A percentile compares a stretch with the other conserved stretches of the same genome.
Evolutionary conservation across 148 eudicot genomes (phyloP).

Genomic region (Rheum nobile): DNA sequence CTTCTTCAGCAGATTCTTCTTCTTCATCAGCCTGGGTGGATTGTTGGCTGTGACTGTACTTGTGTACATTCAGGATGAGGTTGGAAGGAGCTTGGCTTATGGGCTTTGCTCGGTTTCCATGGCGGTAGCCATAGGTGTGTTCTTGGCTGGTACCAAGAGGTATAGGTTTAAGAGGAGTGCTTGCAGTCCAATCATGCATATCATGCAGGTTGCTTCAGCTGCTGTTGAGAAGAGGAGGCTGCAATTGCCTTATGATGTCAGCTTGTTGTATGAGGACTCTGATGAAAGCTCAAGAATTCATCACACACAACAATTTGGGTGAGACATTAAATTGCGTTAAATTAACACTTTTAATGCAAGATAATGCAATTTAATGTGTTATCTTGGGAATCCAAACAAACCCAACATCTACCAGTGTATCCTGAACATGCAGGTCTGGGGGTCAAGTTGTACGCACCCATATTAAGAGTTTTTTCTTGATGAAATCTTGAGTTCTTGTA

Average conservation of each 20-base stretch:
- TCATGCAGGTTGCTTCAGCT: constrained; percentile 56
- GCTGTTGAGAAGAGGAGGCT: constrained; percentile 44
- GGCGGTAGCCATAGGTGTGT: constrained; percentile 42
- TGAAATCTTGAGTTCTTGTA: too few species aligned
- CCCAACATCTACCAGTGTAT: too few species aligned
- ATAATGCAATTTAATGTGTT: too few species aligned
- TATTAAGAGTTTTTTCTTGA: too few species aligned
- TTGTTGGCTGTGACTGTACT: constrained; percentile 73
- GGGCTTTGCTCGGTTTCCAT: constrained; percentile 68
- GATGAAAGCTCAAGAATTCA: constrained; percentile 47
- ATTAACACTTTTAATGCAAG: too few species aligned
- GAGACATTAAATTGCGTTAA: too few species aligned
- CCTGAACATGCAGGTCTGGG: too few species aligned
- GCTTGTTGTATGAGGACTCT: constrained; percentile 46
- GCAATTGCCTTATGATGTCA: constrained; percentile 40
- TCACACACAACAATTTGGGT: constrained; percentile 68
- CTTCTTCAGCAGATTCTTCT: constrained; percentile 85
- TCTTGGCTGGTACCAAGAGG: constrained; percentile 43
- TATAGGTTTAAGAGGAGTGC: constrained; percentile 64
- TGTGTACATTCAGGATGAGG: constrained; percentile 74
- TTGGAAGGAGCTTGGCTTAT: constrained; percentile 68
- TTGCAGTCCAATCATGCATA: constrained; percentile 74
- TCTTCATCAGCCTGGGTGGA: constrained; percentile 76
- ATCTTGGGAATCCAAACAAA: too few species aligned
- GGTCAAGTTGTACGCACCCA: too few species aligned